Evolutionary conservation across 2,329 filamentous ascomycete genomes (phyloP), one percentile per base, ranked within the genome.

Genomic region (Ophiostoma piceae): DNA sequence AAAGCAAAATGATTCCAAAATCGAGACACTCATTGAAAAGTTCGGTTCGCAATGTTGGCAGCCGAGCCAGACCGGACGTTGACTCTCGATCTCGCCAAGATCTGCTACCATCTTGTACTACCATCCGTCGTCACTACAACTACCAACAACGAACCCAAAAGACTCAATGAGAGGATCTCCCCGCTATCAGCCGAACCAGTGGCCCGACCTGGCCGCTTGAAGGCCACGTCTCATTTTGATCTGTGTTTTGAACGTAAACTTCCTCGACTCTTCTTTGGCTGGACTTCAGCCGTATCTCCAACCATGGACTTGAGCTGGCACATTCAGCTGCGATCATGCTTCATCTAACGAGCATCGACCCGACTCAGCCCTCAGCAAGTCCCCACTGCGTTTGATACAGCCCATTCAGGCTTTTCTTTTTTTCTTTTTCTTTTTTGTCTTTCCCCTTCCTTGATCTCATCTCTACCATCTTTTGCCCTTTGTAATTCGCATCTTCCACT

Each of bases 41-140:
- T 19, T 62, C 57, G 57, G 57, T 32, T 62, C 57, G 57, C 57
- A 26, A 62, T 62, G 57, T 26, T 62, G 26, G 57, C 26, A 62
- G 57, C 57, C 57, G 57, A 62, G 57, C 12, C 57, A 32, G 26
- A 29, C 26, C 43, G 16, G 14, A 51, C 6, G n/a, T 26, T 57
- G n/a, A 26, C 43, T 57, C 51, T 14, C 7, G 26, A 62, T 62
- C 57, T 57, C 26, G 57, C 57, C 57, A 32, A 29, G 57, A 62
- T 62, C 57, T 62, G 57, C 57, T 35, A 62, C 57, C 43, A 19
- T 47, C 43, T 19, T 19, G 43, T 47, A 19, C 8, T 47, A 47
- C 43, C 43, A 47, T 29, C 14, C 4, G 32, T 62, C 14, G 22
- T 29, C 26, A 29, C 26, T 29, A 29, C 26, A 29, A 29, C n/a